Percentiles rank a stretch among this genome's conserved stretches.
Conservation (phyloP, 352 stramenopile genomes). For the Globisporangium acanthophoron region DNA sequence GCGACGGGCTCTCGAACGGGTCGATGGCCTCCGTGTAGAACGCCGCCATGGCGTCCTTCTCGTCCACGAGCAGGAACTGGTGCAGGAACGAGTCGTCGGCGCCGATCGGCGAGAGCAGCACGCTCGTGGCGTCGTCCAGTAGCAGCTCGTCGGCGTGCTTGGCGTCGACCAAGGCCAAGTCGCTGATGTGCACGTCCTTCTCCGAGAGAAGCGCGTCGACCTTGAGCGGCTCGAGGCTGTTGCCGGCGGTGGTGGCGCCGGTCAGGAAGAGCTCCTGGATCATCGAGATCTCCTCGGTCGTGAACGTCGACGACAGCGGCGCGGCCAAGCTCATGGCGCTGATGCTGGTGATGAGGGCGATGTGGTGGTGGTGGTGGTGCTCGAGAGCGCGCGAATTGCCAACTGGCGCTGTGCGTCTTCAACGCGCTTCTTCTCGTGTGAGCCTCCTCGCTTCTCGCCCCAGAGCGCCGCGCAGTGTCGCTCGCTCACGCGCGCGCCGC, state of each 20-base stretch:
- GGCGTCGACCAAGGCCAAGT: slow-evolving; percentile 29
- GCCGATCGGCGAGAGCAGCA: slow-evolving; percentile 54
- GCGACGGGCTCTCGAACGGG: slow-evolving; percentile 36
- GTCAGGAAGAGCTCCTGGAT: slow-evolving; percentile 49
- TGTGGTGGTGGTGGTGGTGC: not conserved
- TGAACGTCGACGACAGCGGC: slow-evolving; percentile 20
- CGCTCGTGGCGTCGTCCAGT: slow-evolving; percentile 37
- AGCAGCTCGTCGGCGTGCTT: slow-evolving; percentile 16
- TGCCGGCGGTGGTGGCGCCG: not conserved
- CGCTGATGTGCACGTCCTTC: slow-evolving; percentile 37
- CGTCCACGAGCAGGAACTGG: slow-evolving; percentile 33
- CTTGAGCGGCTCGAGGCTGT: slow-evolving; percentile 10
- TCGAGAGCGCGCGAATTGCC: slow-evolving; percentile 11
- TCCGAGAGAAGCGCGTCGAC: slow-evolving; percentile 10
- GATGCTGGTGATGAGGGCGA: not conserved
- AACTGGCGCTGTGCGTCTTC: slow-evolving; percentile 6
- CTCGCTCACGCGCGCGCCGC: not conserved
- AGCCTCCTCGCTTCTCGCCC: not conserved
- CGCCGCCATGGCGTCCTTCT: slow-evolving; percentile 55
- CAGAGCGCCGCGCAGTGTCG: no score
- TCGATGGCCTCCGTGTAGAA: slow-evolving; percentile 60
- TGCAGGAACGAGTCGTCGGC: slow-evolving; percentile 38
- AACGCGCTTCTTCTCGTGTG: not conserved
- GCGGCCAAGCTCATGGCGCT: slow-evolving; percentile 10
- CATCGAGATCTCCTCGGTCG: slow-evolving; percentile 47